Percentiles rank a stretch among this genome's conserved stretches.
phyloP scores from a whole-genome alignment of 164 flowering plant species.

The Liquidambar formosana region DNA sequence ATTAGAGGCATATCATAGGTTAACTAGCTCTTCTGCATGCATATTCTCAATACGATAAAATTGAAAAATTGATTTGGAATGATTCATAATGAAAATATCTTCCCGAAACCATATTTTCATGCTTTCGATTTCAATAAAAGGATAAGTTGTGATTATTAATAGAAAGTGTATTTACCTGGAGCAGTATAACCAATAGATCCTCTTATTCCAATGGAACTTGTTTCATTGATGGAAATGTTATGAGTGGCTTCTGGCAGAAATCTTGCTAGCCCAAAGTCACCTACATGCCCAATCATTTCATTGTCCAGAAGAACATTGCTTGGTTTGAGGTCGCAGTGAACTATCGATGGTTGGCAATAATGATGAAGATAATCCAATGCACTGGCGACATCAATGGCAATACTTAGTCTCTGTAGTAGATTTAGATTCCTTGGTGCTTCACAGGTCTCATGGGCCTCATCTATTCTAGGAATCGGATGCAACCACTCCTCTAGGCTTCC shows the following conservation, averaged over 20 bases:
- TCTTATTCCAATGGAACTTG: slow-evolving; percentile 16
- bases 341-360: slow-evolving; percentile 9
- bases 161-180: too few species aligned
- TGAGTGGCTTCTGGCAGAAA: not conserved
- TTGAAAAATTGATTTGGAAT: too few species aligned
- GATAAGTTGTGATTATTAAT: too few species aligned
- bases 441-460: not conserved
- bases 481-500: slow-evolving; percentile 39
- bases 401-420: slow-evolving; percentile 26
- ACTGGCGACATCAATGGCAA: slow-evolving; percentile 33
- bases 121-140: too few species aligned
- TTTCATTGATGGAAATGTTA: not conserved
- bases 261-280: slow-evolving; percentile 40
- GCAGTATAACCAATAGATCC: slow-evolving; percentile 22
- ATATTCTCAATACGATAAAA: too few species aligned
- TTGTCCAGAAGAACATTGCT: slow-evolving; percentile 39
- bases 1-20: too few species aligned
- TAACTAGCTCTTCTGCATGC: too few species aligned
- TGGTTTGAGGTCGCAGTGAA: slow-evolving; percentile 40
- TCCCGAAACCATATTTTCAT: too few species aligned
- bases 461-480: slow-evolving; percentile 7
- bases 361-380: slow-evolving; percentile 43
- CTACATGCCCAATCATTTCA: slow-evolving; percentile 31
- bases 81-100: too few species aligned
- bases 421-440: slow-evolving; percentile 8